Evolutionary conservation across 2,329 filamentous ascomycete genomes (phyloP), one percentile per base, ranked within the genome.

Genomic region (Ascochyta lentis): DNA sequence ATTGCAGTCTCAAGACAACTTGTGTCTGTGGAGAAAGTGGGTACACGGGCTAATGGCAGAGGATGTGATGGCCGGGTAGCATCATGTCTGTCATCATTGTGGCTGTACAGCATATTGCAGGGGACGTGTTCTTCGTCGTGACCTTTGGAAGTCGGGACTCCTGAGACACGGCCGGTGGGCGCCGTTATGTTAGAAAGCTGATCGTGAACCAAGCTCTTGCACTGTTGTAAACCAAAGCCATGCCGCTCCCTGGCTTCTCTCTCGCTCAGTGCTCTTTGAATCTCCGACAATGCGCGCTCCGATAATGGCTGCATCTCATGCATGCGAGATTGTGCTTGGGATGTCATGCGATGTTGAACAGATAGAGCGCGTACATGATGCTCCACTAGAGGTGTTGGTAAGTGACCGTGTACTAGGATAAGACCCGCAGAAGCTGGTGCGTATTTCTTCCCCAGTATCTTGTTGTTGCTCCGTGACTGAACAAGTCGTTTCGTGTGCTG

Each of bases 181-280:
- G 57, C 61, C 23, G 49, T 60, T 5, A 63, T 48, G 10, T 40
- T 50, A n/a, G 58, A 55, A 19, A 64, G 39, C 31, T 62, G 60
- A 40, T 55, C 23, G 13, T 35, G 19, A 26, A 51, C 44, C 7
- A 41, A 12, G 6, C n/a, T 34, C 3, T 53, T 49, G 6, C 19
- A n/a, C 13, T 29, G 22, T 31, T 13, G 19, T n/a, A 22, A 9
- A 5, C 2, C 15, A 12, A 26, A 23, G 12, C 26, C 15, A 12
- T 27, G 27, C 12, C 6, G 35, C 10, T 34, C 12, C 23, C 19
- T 35, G 16, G 31, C 33, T 31, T 23, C 9, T 37, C 27, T 16
- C 15, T 37, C 16, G 16, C 7, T n/a, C 26, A 16, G 1, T 16
- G 12, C 27, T 22, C n/a, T n/a, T n/a, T 2, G 22, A 12, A n/a